phyloP scores from a whole-genome alignment of 192 early-diverging fungal species.

The Podila minutissima region DNA sequence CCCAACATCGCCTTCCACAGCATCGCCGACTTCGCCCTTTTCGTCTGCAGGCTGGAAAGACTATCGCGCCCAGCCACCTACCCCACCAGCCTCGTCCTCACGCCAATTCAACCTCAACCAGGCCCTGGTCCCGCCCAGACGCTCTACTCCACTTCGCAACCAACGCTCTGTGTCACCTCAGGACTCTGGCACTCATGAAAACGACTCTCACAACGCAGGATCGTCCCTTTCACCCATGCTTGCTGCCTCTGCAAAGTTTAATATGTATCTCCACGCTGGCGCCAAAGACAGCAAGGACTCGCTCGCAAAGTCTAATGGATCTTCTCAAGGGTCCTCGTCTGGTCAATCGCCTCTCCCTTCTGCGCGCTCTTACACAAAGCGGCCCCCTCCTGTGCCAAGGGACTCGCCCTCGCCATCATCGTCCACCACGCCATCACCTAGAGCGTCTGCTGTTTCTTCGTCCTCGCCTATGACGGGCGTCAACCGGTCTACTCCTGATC shows the following conservation, averaged over 20 bases:
- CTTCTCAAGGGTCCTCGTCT: conserved; percentile 7
- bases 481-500: conserved; percentile 9
- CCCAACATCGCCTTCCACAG: conserved; percentile 31
- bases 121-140: conserved; percentile 1
- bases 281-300: conserved; percentile 21
- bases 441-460: conserved; percentile 1
- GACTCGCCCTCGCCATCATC: conserved; percentile 2
- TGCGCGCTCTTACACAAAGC: conserved; percentile 22
- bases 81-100: conserved; percentile 17
- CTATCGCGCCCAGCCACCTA: conserved; percentile 32
- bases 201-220: not conserved
- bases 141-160: not conserved
- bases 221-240: conserved; percentile 12
- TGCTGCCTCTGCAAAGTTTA: conserved; percentile 36
- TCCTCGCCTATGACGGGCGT: conserved; percentile 5
- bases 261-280: conserved; percentile 17
- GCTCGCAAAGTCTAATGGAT: conserved; percentile 7
- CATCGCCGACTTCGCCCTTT: conserved; percentile 37
- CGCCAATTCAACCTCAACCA: conserved; percentile 2
- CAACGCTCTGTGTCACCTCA: not conserved
- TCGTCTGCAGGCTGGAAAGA: conserved; percentile 24
- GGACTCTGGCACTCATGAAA: not conserved
- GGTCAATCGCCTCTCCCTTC: not conserved
- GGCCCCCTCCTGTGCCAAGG: conserved; percentile 25
- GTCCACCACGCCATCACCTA: conserved; percentile 11